These are phyloP conservation scores for Orbilia brochopaga DNA, from an alignment of 2,329 filamentous ascomycete species.

Conservation along the genomic window DNA sequence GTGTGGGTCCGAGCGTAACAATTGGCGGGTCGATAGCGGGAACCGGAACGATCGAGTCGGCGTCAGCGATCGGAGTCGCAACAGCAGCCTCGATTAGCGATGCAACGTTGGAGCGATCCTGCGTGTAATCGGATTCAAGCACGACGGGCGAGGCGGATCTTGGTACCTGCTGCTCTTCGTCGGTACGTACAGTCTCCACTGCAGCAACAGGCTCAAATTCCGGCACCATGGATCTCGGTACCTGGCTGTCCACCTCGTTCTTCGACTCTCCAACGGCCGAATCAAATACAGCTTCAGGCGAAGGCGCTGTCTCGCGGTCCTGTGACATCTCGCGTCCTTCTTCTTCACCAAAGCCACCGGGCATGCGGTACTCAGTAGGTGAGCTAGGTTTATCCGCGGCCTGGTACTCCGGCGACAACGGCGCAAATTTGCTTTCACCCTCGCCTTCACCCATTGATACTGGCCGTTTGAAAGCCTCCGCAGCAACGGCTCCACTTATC, in stretches of 20 bases:
- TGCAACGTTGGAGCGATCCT: constrained; percentile 20
- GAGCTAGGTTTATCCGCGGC: constrained; percentile 31
- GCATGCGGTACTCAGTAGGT: constrained; percentile 28
- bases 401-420: constrained; percentile 20
- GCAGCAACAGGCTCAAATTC: constrained; percentile 2
- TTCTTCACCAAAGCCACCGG: constrained; percentile 36
- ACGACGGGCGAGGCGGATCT: constrained; percentile 18
- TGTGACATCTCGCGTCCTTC: constrained; percentile 24
- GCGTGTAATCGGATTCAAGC: constrained; percentile 15
- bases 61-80: constrained; percentile 35
- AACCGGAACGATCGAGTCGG: constrained; percentile 28
- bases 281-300: constrained; percentile 4
- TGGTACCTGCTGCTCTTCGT: constrained; percentile 11
- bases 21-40: constrained; percentile 24
- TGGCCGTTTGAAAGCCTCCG: constrained; percentile 23
- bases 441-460: neutral
- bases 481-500: constrained; percentile 28
- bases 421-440: neutral
- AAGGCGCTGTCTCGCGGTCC: constrained; percentile 1
- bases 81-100: constrained; percentile 46
- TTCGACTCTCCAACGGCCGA: constrained; percentile 2
- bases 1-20: constrained; percentile 3
- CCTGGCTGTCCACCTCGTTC: constrained; percentile 2
- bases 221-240: neutral
- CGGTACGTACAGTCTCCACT: neutral